Base-by-base conservation (phyloP, 306 rosid genomes). In the Cucurbita maxima region DNA sequence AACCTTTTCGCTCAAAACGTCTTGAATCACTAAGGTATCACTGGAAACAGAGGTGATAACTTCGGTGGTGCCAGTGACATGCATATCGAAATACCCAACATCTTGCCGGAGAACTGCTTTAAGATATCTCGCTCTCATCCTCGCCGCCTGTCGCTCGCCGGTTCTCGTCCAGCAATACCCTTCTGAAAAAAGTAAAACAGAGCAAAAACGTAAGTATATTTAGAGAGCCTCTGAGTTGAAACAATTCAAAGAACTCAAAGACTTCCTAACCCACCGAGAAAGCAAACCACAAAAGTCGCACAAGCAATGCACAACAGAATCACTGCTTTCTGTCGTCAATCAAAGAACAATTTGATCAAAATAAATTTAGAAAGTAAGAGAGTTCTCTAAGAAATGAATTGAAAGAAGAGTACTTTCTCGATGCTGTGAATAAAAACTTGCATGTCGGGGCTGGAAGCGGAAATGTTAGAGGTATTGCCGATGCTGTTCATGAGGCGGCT, bases 91-190 rank as follows among this genome's bases (percentile, higher is more conserved):
- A 82, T 89, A 94, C 10, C 89, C 96, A 1, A 94, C 97, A 13
- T 94, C 98, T 83, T 94, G 98, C 55, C 98, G 81, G 0, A 94
- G 82, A 62, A 94, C 86, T 59, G 97, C 98, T 71, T 86, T 90
- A 78, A 94, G 80, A 47, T 89, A 94, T 41, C 89, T 86, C 0
- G 81, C 92, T 85, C 98, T 89, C 96, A 94, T 89, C 81, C 87
- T 87, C 36, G 98, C 84, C 5, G 97, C 87, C 81, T 94, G 98
- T 70, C 97, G 81, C 76, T 89, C 97, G 0, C 96, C 96, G 6
- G 98, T 94, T 87, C 98, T 87, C 62, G 98, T 90, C 98, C 98
- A 94, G 51, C 96, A 90, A 78, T 87, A 94, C 4, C 98, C 98
- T 88, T 90, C 97, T 93, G 43, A 30, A 30, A 30, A 30, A 30